Percentiles rank a stretch among this genome's conserved stretches.
Conservation (phyloP, 768 basidiomycete species). For the Glaciozyma martinii region DNA sequence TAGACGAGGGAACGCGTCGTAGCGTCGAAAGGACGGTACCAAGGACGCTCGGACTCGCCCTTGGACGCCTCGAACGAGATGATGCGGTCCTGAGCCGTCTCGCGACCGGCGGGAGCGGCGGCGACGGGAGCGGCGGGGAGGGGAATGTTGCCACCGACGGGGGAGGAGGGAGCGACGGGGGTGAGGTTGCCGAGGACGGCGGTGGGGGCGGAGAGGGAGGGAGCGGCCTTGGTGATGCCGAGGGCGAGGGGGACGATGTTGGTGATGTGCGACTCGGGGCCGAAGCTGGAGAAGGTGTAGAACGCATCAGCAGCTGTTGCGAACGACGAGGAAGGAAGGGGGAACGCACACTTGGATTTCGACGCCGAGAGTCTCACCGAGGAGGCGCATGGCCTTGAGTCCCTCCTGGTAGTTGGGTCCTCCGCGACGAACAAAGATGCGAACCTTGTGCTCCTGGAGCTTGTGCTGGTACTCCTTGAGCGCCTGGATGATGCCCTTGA, state of each 20-base stretch:
- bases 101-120: conserved; percentile 53
- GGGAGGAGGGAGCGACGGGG: conserved; percentile 42
- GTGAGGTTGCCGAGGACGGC: conserved; percentile 47
- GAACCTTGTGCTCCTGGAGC: conserved; percentile 73
- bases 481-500: conserved; percentile 99
- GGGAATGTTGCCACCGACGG: conserved; percentile 40
- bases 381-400: conserved; percentile 94
- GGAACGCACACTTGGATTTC: conserved; percentile 52
- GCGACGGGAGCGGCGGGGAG: conserved; percentile 67
- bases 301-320: background rate
- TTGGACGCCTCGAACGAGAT: conserved; percentile 61
- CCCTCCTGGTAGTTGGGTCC: conserved; percentile 99
- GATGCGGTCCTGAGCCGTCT: conserved; percentile 76
- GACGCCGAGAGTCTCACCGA: conserved; percentile 90
- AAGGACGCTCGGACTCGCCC: conserved; percentile 49
- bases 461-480: conserved; percentile 84
- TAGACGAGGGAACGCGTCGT: conserved; percentile 94
- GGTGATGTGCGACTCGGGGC: conserved; percentile 97
- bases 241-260: conserved; percentile 98
- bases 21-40: conserved; percentile 85
- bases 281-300: conserved; percentile 50
- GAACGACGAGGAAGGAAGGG: background rate
- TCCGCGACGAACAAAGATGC: conserved; percentile 94
- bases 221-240: conserved; percentile 52
- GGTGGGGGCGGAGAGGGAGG: conserved; percentile 32